Evolutionary conservation across 768 basidiomycete genomes (phyloP).

Genomic region (Termitomyces sp.): DNA sequence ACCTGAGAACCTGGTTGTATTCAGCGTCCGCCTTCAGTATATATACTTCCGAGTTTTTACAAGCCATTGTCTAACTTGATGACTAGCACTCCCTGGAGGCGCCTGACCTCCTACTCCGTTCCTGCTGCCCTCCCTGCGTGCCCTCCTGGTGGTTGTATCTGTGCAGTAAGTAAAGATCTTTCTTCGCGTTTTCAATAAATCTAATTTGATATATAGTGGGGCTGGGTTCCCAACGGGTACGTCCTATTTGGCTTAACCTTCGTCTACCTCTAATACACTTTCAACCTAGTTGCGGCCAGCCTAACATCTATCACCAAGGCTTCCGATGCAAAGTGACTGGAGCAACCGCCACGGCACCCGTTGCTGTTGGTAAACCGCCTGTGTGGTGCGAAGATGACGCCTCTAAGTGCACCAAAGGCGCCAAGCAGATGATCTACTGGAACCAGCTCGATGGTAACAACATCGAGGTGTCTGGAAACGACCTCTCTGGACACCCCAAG

Average conservation of each 20-base stretch:
- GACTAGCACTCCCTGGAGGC: slow-evolving; percentile 50
- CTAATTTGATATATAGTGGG: slow-evolving; percentile 42
- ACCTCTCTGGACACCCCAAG: slow-evolving; percentile 34
- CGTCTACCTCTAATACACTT: neutral
- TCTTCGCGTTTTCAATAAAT: no score
- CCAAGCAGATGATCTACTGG: slow-evolving; percentile 58
- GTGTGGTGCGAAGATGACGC: slow-evolving; percentile 51
- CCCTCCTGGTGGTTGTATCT: slow-evolving; percentile 47
- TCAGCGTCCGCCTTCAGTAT: slow-evolving; percentile 47
- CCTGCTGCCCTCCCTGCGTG: slow-evolving; percentile 47
- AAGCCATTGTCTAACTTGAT: neutral
- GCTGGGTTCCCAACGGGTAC: slow-evolving; percentile 48
- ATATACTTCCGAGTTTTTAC: slow-evolving; percentile 9
- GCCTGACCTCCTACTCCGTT: slow-evolving; percentile 42
- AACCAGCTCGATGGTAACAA: slow-evolving; percentile 48
- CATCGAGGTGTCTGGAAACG: slow-evolving; percentile 38
- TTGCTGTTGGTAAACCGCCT: slow-evolving; percentile 41
- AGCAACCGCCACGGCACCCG: slow-evolving; percentile 33
- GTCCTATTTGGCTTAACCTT: neutral
- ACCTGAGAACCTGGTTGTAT: slow-evolving; percentile 46
- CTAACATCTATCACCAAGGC: slow-evolving; percentile 48
- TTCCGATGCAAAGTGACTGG: slow-evolving; percentile 49
- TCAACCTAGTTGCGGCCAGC: slow-evolving; percentile 42
- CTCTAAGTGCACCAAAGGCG: slow-evolving; percentile 38
- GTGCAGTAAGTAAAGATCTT: slow-evolving; percentile 35